A percentile compares a stretch with the other conserved stretches of the same genome.
Conservation (phyloP, 2,329 filamentous ascomycete genomes). For the Cladophialophora chaetospira region DNA sequence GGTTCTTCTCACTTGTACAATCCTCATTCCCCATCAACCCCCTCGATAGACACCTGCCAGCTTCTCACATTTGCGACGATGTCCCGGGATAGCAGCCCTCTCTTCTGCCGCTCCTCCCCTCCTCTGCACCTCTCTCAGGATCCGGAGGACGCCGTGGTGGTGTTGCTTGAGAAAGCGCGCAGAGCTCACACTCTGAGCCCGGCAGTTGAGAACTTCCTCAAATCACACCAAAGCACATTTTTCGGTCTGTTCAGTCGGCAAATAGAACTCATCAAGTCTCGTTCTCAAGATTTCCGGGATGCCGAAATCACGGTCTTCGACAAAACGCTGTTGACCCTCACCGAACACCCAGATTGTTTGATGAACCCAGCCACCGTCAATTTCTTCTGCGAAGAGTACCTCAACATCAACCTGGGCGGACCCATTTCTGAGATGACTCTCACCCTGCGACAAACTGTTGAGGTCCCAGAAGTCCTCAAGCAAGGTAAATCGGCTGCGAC, state of each 20-base stretch:
- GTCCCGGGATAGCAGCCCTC: slow-evolving; percentile 1
- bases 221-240: slow-evolving; percentile 36
- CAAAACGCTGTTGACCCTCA: slow-evolving; percentile 42
- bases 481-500: slow-evolving; percentile 5
- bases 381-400: slow-evolving; percentile 43
- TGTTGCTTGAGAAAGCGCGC: slow-evolving; percentile 37
- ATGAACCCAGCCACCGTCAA: slow-evolving; percentile 39
- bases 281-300: slow-evolving; percentile 40
- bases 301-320: slow-evolving; percentile 46
- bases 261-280: slow-evolving; percentile 39
- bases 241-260: slow-evolving; percentile 41
- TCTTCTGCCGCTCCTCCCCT: slow-evolving; percentile 26
- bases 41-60: background rate
- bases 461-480: slow-evolving; percentile 10
- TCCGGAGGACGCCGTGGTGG: slow-evolving; percentile 30
- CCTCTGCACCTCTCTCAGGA: background rate
- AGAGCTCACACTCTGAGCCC: slow-evolving; percentile 34
- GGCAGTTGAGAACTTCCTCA: slow-evolving; percentile 37
- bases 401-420: slow-evolving; percentile 37
- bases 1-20: background rate
- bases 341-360: slow-evolving; percentile 37
- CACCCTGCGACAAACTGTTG: slow-evolving; percentile 31
- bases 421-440: slow-evolving; percentile 29
- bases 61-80: background rate
- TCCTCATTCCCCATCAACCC: background rate